Conservation (phyloP, 768 basidiomycete genomes). For the Serendipita sp. region DNA sequence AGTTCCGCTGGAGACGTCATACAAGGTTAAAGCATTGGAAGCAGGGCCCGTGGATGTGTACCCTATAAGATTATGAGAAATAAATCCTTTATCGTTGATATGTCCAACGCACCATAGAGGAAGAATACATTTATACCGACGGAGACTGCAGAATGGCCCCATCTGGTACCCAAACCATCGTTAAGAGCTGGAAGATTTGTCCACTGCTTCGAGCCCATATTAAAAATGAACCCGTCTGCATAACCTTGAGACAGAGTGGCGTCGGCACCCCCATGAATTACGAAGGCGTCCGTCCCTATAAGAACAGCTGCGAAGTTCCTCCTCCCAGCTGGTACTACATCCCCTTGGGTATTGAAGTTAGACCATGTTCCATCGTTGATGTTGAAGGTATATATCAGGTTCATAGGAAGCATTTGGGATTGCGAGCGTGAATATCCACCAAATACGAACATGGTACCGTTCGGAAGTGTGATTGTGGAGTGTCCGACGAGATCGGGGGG, state of each 20-base stretch:
- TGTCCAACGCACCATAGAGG: constrained; percentile 45
- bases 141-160: constrained; percentile 58
- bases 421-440: constrained; percentile 38
- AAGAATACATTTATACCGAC: constrained; percentile 50
- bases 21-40: constrained; percentile 39
- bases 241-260: constrained; percentile 28
- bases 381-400: background rate
- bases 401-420: constrained; percentile 23
- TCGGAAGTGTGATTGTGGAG: constrained; percentile 45
- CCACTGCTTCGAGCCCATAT: constrained; percentile 50
- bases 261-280: constrained; percentile 70
- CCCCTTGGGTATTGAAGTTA: background rate
- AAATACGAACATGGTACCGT: constrained; percentile 54
- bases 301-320: constrained; percentile 43
- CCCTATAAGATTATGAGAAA: constrained; percentile 19
- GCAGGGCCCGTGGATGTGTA: constrained; percentile 37
- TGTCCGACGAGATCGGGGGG: constrained; percentile 65
- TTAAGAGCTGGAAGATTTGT: constrained; percentile 31
- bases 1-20: constrained; percentile 23
- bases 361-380: background rate
- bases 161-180: constrained; percentile 39
- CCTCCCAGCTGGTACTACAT: constrained; percentile 36
- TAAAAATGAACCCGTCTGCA: constrained; percentile 63
- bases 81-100: background rate
- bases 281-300: constrained; percentile 35